Evolutionary conservation across 345 rosid genomes (phyloP).

Genomic region (Jatropha curcas): DNA sequence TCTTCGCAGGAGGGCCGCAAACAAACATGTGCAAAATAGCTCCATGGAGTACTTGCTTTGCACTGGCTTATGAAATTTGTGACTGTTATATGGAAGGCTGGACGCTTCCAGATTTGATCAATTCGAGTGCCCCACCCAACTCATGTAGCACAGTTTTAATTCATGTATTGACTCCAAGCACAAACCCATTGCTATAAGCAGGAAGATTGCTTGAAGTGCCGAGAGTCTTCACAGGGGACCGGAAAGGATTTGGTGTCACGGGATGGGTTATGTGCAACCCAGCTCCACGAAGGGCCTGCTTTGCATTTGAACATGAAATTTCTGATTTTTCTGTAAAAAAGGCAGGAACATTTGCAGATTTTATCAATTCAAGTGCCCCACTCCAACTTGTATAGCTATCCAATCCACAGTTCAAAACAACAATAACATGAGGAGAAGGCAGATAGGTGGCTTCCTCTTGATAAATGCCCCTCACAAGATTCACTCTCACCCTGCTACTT

Average conservation of each 20-base stretch:
- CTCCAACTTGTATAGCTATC: constrained; percentile 42
- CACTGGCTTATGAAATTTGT: constrained; percentile 46
- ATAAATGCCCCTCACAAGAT: constrained; percentile 49
- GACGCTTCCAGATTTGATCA: constrained; percentile 38
- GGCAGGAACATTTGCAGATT: constrained; percentile 39
- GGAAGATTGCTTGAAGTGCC: constrained; percentile 40
- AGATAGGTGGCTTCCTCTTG: constrained; percentile 53
- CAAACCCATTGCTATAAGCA: constrained; percentile 45
- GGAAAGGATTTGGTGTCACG: constrained; percentile 43
- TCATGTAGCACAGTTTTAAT: constrained; percentile 19
- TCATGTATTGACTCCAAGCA: constrained; percentile 44
- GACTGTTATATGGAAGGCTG: constrained; percentile 50
- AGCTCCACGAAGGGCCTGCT: constrained; percentile 43
- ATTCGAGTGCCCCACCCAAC: constrained; percentile 50
- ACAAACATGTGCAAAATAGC: constrained; percentile 45
- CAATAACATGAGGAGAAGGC: constrained; percentile 48
- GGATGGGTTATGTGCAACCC: constrained; percentile 45
- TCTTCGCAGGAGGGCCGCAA: constrained; percentile 36
- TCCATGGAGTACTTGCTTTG: constrained; percentile 43
- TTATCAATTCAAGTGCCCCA: constrained; percentile 47
- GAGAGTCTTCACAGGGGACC: constrained; percentile 35
- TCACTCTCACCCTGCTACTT: constrained; percentile 44
- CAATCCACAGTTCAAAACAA: constrained; percentile 50
- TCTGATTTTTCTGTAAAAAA: constrained; percentile 56
- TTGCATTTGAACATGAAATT: constrained; percentile 47